Evolutionary conservation across 257 asterid genomes (phyloP).

Genomic region (Petrea volubilis): DNA sequence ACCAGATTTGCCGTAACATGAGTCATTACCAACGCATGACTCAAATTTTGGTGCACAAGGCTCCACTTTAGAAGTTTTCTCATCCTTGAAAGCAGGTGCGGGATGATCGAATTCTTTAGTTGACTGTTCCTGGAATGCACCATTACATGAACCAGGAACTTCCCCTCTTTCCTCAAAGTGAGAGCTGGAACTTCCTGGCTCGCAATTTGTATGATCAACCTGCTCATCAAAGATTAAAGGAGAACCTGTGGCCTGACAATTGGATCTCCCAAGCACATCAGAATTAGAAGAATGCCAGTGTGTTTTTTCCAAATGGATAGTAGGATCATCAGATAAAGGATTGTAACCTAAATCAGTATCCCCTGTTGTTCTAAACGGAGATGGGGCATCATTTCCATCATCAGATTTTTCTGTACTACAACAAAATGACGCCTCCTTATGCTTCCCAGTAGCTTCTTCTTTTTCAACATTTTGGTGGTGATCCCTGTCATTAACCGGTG

Average conservation of each 20-base stretch:
- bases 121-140: slow-evolving; percentile 14
- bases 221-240: slow-evolving; percentile 16
- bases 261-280: slow-evolving; percentile 13
- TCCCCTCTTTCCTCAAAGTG: slow-evolving; percentile 17
- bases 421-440: slow-evolving; percentile 26
- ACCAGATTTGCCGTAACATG: slow-evolving; percentile 20
- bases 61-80: slow-evolving; percentile 21
- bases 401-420: slow-evolving; percentile 19
- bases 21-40: slow-evolving; percentile 5
- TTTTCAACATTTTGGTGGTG: slow-evolving; percentile 25
- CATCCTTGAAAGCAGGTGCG: slow-evolving; percentile 11
- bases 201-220: slow-evolving; percentile 18
- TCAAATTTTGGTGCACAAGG: slow-evolving; percentile 21
- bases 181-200: slow-evolving; percentile 31
- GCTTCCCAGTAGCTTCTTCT: slow-evolving; percentile 22
- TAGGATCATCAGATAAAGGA: slow-evolving; percentile 9
- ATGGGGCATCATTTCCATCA: slow-evolving; percentile 27
- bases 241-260: slow-evolving; percentile 22
- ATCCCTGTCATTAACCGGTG: slow-evolving; percentile 24
- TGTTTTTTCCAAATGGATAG: slow-evolving; percentile 3
- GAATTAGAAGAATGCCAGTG: slow-evolving; percentile 3
- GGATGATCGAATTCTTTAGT: slow-evolving; percentile 15
- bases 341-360: slow-evolving; percentile 20
- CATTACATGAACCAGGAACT: slow-evolving; percentile 12
- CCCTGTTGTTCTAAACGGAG: slow-evolving; percentile 20